Conservation (phyloP, 2,329 filamentous ascomycete genomes). For the Ambrosiella cleistominuta region DNA sequence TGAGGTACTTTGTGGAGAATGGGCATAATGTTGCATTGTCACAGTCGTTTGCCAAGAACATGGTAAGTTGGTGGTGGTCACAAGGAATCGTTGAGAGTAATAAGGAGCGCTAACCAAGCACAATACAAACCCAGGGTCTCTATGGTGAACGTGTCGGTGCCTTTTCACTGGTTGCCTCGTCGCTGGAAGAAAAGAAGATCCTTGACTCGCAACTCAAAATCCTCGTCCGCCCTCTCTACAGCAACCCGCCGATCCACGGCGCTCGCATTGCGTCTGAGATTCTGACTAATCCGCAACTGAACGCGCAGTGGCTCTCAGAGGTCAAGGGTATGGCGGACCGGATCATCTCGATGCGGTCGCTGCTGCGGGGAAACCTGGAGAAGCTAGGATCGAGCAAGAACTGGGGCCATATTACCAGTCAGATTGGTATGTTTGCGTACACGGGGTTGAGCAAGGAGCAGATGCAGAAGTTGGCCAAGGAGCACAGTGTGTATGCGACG, state of each 20-base stretch:
- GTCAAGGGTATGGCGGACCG: slow-evolving; percentile 98
- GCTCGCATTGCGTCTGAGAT: slow-evolving; percentile 87
- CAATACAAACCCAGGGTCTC: slow-evolving; percentile 46
- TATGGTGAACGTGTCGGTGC: slow-evolving; percentile 97
- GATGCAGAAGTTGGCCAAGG: slow-evolving; percentile 80
- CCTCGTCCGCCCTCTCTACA: slow-evolving; percentile 90
- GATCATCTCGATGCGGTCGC: slow-evolving; percentile 93
- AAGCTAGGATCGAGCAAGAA: slow-evolving; percentile 89
- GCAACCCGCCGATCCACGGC: slow-evolving; percentile 92
- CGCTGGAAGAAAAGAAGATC: slow-evolving; percentile 80
- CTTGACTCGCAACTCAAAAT: slow-evolving; percentile 98
- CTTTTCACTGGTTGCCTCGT: slow-evolving; percentile 79
- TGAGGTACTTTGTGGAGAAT: slow-evolving; percentile 83
- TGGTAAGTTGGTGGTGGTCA: slow-evolving; percentile 40
- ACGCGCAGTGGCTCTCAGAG: slow-evolving; percentile 88
- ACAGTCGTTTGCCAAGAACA: slow-evolving; percentile 98
- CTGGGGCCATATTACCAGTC: slow-evolving; percentile 96
- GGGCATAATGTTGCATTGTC: slow-evolving; percentile 76
- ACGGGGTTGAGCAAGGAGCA: slow-evolving; percentile 80
- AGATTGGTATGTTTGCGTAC: slow-evolving; percentile 99
- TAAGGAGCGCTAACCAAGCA: background rate
- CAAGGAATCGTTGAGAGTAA: background rate
- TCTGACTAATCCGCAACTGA: slow-evolving; percentile 66
- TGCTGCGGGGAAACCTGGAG: slow-evolving; percentile 90
- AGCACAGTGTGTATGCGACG: slow-evolving; percentile 95